Conservation (phyloP, 2,329 filamentous ascomycete species). For the Didymosphaeria variabile region DNA sequence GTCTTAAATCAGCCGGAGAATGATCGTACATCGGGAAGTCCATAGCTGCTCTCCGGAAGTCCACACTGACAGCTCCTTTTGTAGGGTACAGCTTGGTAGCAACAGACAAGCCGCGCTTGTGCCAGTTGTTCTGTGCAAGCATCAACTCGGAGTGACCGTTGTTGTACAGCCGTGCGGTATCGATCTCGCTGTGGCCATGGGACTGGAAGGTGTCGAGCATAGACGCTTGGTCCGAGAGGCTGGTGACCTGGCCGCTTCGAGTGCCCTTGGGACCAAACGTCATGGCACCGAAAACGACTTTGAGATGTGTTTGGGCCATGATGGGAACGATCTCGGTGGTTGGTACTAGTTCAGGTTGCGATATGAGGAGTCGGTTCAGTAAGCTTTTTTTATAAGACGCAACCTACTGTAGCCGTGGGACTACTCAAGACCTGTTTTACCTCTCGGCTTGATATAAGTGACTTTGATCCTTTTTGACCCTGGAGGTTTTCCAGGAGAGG, state of each 20-base stretch:
- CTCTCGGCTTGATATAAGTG: no score
- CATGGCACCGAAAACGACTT: slow-evolving; percentile 49
- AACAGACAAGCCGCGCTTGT: slow-evolving; percentile 51
- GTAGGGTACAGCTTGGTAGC: slow-evolving; percentile 56
- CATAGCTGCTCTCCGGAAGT: neutral
- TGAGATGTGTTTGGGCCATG: slow-evolving; percentile 24
- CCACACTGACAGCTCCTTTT: neutral
- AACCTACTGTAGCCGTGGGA: neutral
- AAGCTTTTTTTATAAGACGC: neutral
- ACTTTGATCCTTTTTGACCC: no score
- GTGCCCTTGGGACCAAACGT: slow-evolving; percentile 40
- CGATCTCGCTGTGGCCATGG: slow-evolving; percentile 46
- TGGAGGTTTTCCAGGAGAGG: neutral
- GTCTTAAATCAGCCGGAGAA: neutral
- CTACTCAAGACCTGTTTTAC: no score
- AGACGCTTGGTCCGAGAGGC: slow-evolving; percentile 2
- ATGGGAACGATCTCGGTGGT: neutral
- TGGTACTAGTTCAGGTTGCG: neutral
- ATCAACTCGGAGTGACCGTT: slow-evolving; percentile 51
- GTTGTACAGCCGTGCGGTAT: slow-evolving; percentile 53
- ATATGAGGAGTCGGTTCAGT: neutral
- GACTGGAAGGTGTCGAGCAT: slow-evolving; percentile 43
- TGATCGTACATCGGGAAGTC: slow-evolving; percentile 1
- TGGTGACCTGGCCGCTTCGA: neutral
- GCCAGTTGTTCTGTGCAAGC: slow-evolving; percentile 53